phyloP scores from a whole-genome alignment of 352 stramenopile genomes.

The Phytophthora cryptogea region DNA sequence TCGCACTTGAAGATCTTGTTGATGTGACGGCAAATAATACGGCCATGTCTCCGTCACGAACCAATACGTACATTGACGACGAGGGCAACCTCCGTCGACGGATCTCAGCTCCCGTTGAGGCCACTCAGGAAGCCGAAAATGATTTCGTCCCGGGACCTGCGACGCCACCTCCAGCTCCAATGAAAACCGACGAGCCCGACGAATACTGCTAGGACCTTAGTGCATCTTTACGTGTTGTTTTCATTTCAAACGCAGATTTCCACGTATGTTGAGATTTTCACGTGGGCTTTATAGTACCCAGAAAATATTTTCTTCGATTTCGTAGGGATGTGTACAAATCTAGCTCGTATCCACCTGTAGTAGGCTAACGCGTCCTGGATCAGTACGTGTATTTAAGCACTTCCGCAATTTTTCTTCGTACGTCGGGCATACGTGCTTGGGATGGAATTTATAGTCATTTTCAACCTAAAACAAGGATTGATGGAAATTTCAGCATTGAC shows the following conservation, averaged over 20 bases:
- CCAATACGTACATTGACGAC: slow-evolving; percentile 48
- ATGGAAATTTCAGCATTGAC: no score
- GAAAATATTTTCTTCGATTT: no score
- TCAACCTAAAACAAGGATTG: no score
- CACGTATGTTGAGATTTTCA: no score
- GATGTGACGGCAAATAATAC: slow-evolving; percentile 51
- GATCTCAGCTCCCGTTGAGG: neutral
- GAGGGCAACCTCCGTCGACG: slow-evolving; percentile 54
- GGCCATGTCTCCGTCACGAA: slow-evolving; percentile 38
- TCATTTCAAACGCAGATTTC: neutral
- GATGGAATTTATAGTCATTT: no score
- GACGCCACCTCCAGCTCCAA: slow-evolving; percentile 9
- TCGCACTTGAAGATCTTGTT: slow-evolving; percentile 10
- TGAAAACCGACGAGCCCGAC: slow-evolving; percentile 1
- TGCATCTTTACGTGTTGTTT: neutral
- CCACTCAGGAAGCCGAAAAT: neutral
- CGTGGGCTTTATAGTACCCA: no score
- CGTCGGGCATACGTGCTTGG: no score
- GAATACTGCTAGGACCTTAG: slow-evolving; percentile 14
- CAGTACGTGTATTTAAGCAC: no score
- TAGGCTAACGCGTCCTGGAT: no score
- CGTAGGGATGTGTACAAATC: no score
- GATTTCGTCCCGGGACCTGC: slow-evolving; percentile 2
- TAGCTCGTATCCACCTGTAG: no score
- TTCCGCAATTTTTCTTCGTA: no score